Evolutionary conservation across 169 alveolate genomes (phyloP).

Genomic region (Plasmodium billcollinsi): DNA sequence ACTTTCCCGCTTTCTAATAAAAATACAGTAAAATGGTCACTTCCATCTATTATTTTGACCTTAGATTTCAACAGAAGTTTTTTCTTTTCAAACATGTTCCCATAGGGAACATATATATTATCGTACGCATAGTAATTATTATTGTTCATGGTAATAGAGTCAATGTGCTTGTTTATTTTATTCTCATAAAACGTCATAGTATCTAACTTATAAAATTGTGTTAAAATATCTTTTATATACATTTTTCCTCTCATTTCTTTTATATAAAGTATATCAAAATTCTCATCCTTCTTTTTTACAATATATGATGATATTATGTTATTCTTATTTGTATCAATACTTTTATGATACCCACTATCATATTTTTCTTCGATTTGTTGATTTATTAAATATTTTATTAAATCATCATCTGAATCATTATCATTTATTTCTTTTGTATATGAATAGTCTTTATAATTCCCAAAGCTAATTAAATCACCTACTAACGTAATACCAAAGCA

Average conservation of each 20-base stretch:
- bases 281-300: neutral
- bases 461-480: slow-evolving; percentile 51
- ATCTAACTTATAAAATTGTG: slow-evolving; percentile 22
- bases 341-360: neutral
- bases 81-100: neutral
- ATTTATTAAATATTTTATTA: neutral
- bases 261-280: slow-evolving; percentile 6
- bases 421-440: neutral
- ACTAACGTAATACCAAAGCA: slow-evolving; percentile 33
- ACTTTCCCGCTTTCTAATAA: slow-evolving; percentile 90
- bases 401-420: slow-evolving; percentile 15
- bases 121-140: neutral
- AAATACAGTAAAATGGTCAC: slow-evolving; percentile 90
- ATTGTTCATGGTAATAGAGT: neutral
- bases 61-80: slow-evolving; percentile 68
- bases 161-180: neutral
- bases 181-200: neutral
- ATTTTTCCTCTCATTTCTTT: slow-evolving; percentile 60
- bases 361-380: neutral
- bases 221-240: slow-evolving; percentile 14
- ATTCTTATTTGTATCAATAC: neutral
- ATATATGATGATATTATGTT: neutral
- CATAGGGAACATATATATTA: neutral
- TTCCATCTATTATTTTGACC: slow-evolving; percentile 88
- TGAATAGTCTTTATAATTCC: neutral